A percentile compares a stretch with the other conserved stretches of the same genome.
Conservation (phyloP, 1,139 yeast genomes). For the Lodderomyces beijingensis region DNA sequence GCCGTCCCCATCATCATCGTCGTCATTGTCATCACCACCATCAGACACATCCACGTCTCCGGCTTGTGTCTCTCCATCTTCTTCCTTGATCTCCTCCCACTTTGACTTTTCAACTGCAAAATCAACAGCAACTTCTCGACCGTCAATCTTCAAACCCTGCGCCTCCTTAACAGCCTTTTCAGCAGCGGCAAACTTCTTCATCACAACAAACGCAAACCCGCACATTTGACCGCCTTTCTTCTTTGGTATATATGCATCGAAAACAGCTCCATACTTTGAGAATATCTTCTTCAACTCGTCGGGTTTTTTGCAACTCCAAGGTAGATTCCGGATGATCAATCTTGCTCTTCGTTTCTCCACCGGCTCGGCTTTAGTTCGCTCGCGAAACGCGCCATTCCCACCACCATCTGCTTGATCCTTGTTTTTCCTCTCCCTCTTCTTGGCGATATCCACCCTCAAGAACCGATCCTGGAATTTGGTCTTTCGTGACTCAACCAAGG, state of each 20-base stretch:
- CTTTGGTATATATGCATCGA: slow-evolving; percentile 86
- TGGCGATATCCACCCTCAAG: slow-evolving; percentile 81
- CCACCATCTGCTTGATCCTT: slow-evolving; percentile 16
- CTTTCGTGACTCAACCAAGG: slow-evolving; percentile 65
- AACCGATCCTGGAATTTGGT: slow-evolving; percentile 61
- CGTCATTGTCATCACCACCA: slow-evolving; percentile 23
- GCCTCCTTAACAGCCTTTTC: slow-evolving; percentile 74
- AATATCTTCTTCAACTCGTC: slow-evolving; percentile 67
- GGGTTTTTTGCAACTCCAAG: slow-evolving; percentile 90
- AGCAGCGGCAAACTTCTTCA: slow-evolving; percentile 79
- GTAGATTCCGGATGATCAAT: slow-evolving; percentile 83
- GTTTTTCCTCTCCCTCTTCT: slow-evolving; percentile 77
- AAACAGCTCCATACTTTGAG: slow-evolving; percentile 77
- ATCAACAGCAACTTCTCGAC: slow-evolving; percentile 91
- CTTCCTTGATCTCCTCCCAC: slow-evolving; percentile 52
- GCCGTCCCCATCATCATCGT: slow-evolving; percentile 28
- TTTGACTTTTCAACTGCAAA: slow-evolving; percentile 84
- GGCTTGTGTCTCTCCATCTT: slow-evolving; percentile 37
- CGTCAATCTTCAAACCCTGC: slow-evolving; percentile 74
- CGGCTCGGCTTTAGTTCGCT: slow-evolving; percentile 18
- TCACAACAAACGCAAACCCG: slow-evolving; percentile 93
- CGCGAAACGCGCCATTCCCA: neutral
- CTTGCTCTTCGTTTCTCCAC: slow-evolving; percentile 73
- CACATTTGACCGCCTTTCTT: slow-evolving; percentile 85
- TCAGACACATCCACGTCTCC: slow-evolving; percentile 24